phyloP scores from a whole-genome alignment of 208 protist species.

The Strigomonas galati region DNA sequence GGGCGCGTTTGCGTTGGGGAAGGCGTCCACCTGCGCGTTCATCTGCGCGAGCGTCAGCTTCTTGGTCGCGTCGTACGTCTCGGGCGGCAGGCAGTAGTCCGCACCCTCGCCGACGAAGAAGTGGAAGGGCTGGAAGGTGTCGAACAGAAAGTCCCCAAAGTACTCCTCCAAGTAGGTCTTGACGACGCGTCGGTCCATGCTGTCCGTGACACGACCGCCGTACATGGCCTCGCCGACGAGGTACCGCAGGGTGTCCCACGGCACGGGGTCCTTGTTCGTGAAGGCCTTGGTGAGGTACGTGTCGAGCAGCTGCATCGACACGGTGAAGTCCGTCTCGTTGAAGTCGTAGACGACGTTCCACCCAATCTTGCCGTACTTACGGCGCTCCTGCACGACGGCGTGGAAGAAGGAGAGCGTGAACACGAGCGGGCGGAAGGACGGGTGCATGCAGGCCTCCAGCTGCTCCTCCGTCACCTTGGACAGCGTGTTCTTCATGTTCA shows the following conservation, averaged over 20 bases:
- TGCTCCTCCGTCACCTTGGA: constrained; percentile 95
- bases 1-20: constrained; percentile 94
- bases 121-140: constrained; percentile 98
- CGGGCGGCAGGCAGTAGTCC: constrained; percentile 91
- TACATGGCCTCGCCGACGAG: constrained; percentile 99
- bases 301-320: constrained; percentile 95
- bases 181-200: constrained; percentile 97
- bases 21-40: constrained; percentile 86
- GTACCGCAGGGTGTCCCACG: constrained; percentile 98
- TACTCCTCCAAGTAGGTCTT: constrained; percentile 99
- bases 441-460: constrained; percentile 93
- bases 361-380: constrained; percentile 98
- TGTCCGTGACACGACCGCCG: constrained; percentile 98
- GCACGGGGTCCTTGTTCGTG: constrained; percentile 93
- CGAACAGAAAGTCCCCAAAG: constrained; percentile 99
- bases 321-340: constrained; percentile 98
- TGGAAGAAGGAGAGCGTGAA: constrained; percentile 99
- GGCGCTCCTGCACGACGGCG: constrained; percentile 98
- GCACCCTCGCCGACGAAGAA: constrained; percentile 93
- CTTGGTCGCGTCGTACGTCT: constrained; percentile 62
- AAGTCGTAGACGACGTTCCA: constrained; percentile 99
- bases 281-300: constrained; percentile 98
- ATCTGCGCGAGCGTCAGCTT: constrained; percentile 84
- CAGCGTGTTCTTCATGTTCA: constrained; percentile 98
- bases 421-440: constrained; percentile 96